A percentile compares a stretch with the other conserved stretches of the same genome.
phyloP scores from a whole-genome alignment of 2,329 filamentous ascomycete species.

The Fusarium ambrosium region DNA sequence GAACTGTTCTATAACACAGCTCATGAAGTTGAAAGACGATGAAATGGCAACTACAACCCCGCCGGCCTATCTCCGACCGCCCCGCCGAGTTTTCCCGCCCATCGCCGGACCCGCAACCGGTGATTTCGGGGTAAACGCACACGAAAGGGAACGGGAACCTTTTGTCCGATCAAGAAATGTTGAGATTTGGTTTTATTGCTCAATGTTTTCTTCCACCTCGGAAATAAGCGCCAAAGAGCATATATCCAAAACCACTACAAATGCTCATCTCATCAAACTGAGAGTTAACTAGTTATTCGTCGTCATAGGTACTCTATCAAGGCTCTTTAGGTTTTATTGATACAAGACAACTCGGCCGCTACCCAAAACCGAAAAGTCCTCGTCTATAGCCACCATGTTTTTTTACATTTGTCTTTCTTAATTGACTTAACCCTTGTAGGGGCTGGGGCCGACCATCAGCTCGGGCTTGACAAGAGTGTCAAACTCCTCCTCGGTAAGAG shows the following conservation, averaged over 20 bases:
- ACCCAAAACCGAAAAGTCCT: background rate
- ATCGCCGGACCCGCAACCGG: background rate
- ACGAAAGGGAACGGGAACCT: background rate
- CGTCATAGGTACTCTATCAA: background rate
- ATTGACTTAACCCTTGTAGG: slow-evolving; percentile 61
- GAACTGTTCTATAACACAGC: background rate
- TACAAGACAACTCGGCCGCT: background rate
- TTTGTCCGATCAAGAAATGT: background rate
- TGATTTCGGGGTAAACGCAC: background rate
- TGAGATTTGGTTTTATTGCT: background rate
- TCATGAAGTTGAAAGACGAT: background rate
- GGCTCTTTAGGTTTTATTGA: background rate
- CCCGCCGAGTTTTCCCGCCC: background rate
- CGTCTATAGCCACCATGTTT: background rate
- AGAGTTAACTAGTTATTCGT: background rate
- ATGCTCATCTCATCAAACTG: background rate
- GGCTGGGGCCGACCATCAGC: slow-evolving; percentile 90
- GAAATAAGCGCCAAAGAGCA: background rate
- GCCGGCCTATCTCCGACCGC: background rate
- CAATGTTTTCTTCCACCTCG: background rate
- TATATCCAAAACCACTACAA: background rate
- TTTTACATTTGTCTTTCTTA: background rate
- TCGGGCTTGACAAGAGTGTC: slow-evolving; percentile 91
- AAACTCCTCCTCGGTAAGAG: slow-evolving; percentile 89
- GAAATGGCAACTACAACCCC: background rate